Base-by-base conservation (phyloP, 1,284 basidiomycete genomes). In the Boletus semigastroideus region DNA sequence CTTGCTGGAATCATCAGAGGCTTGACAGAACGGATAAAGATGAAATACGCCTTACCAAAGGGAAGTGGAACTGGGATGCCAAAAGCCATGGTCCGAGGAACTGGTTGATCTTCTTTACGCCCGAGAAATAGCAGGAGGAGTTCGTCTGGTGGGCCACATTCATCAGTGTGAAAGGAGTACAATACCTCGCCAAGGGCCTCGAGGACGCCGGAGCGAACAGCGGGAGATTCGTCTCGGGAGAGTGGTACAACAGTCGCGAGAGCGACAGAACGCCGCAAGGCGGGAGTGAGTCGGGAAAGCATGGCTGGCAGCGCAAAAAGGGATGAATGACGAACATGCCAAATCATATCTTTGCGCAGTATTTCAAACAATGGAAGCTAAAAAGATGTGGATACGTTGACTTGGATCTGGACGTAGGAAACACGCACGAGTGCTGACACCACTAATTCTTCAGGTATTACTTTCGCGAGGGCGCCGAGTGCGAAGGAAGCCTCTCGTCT, bases 101-200 rank as follows among this genome's bases (percentile, higher is more conserved):
- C 58, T 20, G 66, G 64, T 41, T 56, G 59, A 46, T 76, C 74
- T 49, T 82, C 72, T 64, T 70, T 76, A 36, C 80, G 69, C 36
- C 80, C 87, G 42, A 91, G 71, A 70, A 92, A 98, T 49, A 95
- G 78, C 22, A 80, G 76, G 9, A 98, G 66, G 1, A 98, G 79
- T 64, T 92, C 83, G n/a, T 78, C 67, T 1, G 95, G 95, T 10
- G 89, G 88, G 0, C 90, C 90, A 16, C 72, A 76, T 9, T 77
- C 73, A 59, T 88, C 84, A 33, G 80, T 74, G 49, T 82, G 77
- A 67, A 99, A 99, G 6, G 92, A 84, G 68, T 92, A 86, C 57
- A 98, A 84, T 22, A 95, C 83, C 68, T 98, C 95, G 7, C 95
- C 96, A 8, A 98, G 82, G 33, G 92, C 82, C 66, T 98, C 94